These are phyloP conservation scores for Cyclostephanos invisitatus DNA, from an alignment of 108 stramenopile species.

Conservation along the genomic window DNA sequence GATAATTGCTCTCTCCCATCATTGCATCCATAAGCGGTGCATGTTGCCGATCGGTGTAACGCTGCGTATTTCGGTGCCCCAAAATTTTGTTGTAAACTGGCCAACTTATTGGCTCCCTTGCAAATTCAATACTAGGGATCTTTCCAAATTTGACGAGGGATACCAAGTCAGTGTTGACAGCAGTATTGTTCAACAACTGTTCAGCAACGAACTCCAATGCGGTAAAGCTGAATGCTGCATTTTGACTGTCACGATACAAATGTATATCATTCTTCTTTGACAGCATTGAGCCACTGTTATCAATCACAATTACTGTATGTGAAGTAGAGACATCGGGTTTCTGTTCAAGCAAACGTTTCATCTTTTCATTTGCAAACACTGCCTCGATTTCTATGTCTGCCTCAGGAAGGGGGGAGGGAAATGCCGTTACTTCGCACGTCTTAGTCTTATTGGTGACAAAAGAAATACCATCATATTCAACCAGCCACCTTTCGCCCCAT, in stretches of 20 bases:
- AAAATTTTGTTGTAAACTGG: slow-evolving; percentile 34
- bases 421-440: slow-evolving; percentile 39
- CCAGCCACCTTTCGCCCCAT: slow-evolving; percentile 27
- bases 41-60: slow-evolving; percentile 14
- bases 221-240: slow-evolving; percentile 37
- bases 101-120: slow-evolving; percentile 38
- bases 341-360: slow-evolving; percentile 20
- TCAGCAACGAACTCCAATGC: slow-evolving; percentile 44
- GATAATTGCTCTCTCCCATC: slow-evolving; percentile 34
- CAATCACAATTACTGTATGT: slow-evolving; percentile 38
- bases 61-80: slow-evolving; percentile 18
- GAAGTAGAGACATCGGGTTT: slow-evolving; percentile 30
- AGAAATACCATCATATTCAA: slow-evolving; percentile 41
- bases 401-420: slow-evolving; percentile 34
- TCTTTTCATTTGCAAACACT: neutral
- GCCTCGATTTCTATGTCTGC: neutral
- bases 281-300: slow-evolving; percentile 43
- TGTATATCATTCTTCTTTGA: slow-evolving; percentile 38
- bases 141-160: slow-evolving; percentile 34
- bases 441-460: slow-evolving; percentile 32
- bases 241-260: slow-evolving; percentile 43
- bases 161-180: slow-evolving; percentile 34
- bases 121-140: slow-evolving; percentile 21
- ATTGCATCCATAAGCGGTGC: slow-evolving; percentile 7
- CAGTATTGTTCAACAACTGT: slow-evolving; percentile 35